Evolutionary conservation across 2,329 filamentous ascomycete species (phyloP).

Genomic region (Grosmannia clavigera): DNA sequence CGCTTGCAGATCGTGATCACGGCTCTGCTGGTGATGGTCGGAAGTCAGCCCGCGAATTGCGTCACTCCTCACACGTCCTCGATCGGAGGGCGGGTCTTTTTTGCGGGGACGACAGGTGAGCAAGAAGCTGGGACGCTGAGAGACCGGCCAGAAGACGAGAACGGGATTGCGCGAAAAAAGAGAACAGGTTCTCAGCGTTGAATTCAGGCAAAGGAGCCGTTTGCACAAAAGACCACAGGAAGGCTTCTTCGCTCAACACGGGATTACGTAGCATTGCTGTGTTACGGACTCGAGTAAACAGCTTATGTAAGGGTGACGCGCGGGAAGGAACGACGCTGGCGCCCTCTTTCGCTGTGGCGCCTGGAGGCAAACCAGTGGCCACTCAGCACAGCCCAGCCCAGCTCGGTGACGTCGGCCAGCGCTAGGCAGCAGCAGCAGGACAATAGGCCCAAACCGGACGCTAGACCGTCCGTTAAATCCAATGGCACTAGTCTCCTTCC

Average conservation of each 20-base stretch:
- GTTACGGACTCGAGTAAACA: neutral
- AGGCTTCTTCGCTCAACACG: neutral
- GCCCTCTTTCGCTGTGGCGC: neutral
- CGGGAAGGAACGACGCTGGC: neutral
- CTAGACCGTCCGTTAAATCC: too few relatives aligned
- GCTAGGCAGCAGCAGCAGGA: neutral
- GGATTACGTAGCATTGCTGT: neutral
- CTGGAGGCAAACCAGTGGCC: neutral
- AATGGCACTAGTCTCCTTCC: too few relatives aligned
- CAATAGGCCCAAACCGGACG: neutral
- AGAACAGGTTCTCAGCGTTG: too few relatives aligned
- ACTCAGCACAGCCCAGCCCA: neutral
- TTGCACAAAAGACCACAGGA: neutral
- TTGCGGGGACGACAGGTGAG: neutral
- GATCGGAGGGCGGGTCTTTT: neutral
- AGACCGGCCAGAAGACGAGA: neutral
- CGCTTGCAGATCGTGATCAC: neutral
- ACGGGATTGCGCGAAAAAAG: neutral
- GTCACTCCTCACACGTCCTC: neutral
- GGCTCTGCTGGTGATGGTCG: neutral
- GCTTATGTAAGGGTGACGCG: neutral
- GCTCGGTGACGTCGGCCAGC: neutral
- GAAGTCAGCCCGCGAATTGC: slow-evolving; percentile 2
- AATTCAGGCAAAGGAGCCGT: too few relatives aligned
- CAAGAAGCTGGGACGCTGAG: neutral